Conservation (phyloP, 257 asterid genomes). For the Perilla frutescens region DNA sequence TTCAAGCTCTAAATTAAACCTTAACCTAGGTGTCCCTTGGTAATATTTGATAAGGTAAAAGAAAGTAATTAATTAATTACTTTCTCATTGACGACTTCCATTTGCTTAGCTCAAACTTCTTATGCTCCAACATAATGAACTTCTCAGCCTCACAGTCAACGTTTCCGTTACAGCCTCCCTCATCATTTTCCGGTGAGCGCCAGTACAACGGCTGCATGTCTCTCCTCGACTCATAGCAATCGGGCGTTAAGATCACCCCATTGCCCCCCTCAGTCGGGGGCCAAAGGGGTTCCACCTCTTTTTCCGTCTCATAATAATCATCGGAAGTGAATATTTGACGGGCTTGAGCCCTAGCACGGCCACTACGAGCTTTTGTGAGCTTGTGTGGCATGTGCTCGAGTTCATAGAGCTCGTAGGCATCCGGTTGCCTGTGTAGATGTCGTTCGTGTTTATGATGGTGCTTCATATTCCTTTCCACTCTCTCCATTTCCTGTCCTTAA, state of each 20-base stretch:
- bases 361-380: slow-evolving; percentile 26
- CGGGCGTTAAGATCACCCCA: background rate
- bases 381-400: slow-evolving; percentile 40
- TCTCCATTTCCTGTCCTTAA: background rate
- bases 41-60: background rate
- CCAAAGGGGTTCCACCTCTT: background rate
- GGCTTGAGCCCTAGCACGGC: background rate
- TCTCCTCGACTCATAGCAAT: slow-evolving; percentile 12
- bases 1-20: background rate
- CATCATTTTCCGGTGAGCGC: background rate
- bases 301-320: slow-evolving; percentile 6
- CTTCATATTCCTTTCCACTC: slow-evolving; percentile 16
- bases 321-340: background rate
- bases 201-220: background rate
- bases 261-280: background rate
- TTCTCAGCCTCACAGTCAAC: slow-evolving; percentile 49
- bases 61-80: background rate
- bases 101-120: slow-evolving; percentile 38
- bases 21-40: background rate
- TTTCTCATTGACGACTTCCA: slow-evolving; percentile 36
- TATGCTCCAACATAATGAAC: slow-evolving; percentile 46
- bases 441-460: slow-evolving; percentile 19
- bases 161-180: slow-evolving; percentile 15
- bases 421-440: slow-evolving; percentile 25
- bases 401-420: slow-evolving; percentile 41